Evolutionary conservation across 2,329 filamentous ascomycete genomes (phyloP).

Genomic region (Colletotrichum coccodes): DNA sequence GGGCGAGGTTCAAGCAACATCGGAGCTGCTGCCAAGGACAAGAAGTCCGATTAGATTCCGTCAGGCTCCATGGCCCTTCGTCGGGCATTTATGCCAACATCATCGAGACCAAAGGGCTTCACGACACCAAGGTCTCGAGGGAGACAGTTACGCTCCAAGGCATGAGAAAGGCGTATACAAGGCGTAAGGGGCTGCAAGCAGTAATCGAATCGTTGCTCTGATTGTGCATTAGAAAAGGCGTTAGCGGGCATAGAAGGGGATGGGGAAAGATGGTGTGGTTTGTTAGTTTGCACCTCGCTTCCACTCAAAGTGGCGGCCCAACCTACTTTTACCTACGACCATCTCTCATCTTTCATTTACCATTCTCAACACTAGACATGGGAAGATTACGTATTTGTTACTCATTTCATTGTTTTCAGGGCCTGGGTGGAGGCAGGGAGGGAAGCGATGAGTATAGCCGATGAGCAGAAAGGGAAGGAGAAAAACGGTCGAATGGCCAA

Average conservation of each 20-base stretch:
- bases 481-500: background rate
- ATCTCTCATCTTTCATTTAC: background rate
- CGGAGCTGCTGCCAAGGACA: slow-evolving; percentile 49
- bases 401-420: background rate
- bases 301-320: background rate
- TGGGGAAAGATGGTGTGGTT: background rate
- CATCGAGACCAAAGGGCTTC: too few relatives aligned
- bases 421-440: background rate
- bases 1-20: slow-evolving; percentile 43
- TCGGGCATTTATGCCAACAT: too few relatives aligned
- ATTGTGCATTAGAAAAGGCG: slow-evolving; percentile 20
- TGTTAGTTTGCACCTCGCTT: background rate
- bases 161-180: too few relatives aligned
- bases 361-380: slow-evolving; percentile 3
- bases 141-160: too few relatives aligned
- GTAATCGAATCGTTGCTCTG: background rate
- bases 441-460: background rate
- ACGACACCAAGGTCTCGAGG: background rate
- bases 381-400: background rate
- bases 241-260: slow-evolving; percentile 21
- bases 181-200: background rate
- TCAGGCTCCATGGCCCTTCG: too few relatives aligned
- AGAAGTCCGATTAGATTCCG: slow-evolving; percentile 56
- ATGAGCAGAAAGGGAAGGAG: background rate
- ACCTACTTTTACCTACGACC: background rate